A percentile compares a stretch with the other conserved stretches of the same genome.
Conservation (phyloP, 208 protist genomes). For the Trypanosoma platydactyli region DNA sequence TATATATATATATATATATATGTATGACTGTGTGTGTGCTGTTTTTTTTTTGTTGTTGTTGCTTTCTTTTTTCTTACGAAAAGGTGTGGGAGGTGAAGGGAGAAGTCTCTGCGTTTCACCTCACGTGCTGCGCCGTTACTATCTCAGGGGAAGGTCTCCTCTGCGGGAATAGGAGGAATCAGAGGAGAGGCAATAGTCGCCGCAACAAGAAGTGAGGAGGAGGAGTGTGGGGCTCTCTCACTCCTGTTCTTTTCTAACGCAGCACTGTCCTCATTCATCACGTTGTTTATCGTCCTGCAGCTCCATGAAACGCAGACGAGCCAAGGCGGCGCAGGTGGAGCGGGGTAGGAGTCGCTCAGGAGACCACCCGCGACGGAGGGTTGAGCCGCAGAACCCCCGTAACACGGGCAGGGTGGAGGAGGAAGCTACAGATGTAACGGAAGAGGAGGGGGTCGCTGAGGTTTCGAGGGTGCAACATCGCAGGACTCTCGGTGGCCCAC, state of each 20-base stretch:
- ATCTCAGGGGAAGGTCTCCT: not conserved
- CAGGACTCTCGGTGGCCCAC: not conserved
- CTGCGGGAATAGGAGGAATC: not conserved
- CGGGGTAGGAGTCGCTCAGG: not conserved
- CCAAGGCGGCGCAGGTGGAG: not conserved
- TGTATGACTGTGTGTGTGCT: not conserved
- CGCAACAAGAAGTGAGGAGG: no score
- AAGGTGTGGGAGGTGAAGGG: not conserved
- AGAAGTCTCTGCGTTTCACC: not conserved
- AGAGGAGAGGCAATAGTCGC: not conserved
- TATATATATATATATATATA: not conserved
- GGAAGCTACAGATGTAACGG: not conserved
- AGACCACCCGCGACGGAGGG: not conserved
- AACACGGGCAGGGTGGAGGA: not conserved
- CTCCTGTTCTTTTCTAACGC: not conserved
- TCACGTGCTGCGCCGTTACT: not conserved
- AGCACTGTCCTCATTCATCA: not conserved
- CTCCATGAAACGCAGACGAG: conserved; percentile 21
- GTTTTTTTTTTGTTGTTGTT: not conserved
- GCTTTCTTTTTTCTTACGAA: not conserved
- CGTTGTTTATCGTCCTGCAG: not conserved
- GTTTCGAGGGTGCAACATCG: not conserved
- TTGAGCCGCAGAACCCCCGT: not conserved
- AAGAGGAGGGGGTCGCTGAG: not conserved
- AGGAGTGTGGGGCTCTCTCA: no score